Evolutionary conservation across 2,329 filamentous ascomycete species (phyloP), one percentile per base, ranked within the genome.

Genomic region (Claviceps digitariae): DNA sequence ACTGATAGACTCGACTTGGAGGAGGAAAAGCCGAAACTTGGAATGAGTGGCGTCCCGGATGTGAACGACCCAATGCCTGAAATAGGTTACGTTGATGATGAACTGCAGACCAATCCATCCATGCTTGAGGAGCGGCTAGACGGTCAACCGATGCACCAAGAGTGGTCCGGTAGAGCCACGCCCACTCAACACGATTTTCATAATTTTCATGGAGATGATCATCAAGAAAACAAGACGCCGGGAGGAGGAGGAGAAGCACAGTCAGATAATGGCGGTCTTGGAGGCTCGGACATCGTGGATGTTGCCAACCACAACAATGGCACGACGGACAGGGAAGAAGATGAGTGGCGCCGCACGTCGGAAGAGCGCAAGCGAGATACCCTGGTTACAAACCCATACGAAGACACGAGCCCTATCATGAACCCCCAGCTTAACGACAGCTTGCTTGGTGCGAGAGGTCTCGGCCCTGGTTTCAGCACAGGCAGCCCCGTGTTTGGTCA

Each of bases 101-200:
- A 94, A 56, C 77, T 88, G 17, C 84, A 81, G 47, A 95, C 90
- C 20, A 94, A 94, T 63, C 89, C 89, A 2, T 95, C 90, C 0
- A 76, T 90, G 50, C 82, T 94, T 43, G 79, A 90, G 58, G 88
- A 86, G 20, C 84, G 83, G 1, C 78, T 86, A 50, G 83, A 81
- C 50, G 81, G 78, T 2, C 62, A 67, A 29, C 53, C 57, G 20
- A 57, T 55, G 7, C 57, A 59, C 36, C 74, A 77, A 50, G 72
- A 75, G 52, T 82, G 79, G 74, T 74, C 74, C 34, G 78, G 79
- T 52, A 72, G 78, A 53, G 68, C 73, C 12, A 82, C 79, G 1
- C 78, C 80, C 2, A 70, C 66, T 1, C 64, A 64, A 47, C 59
- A 54, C 46, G 61, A 64, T 21, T 56, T 66, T 23, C 23, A 46